phyloP scores from a whole-genome alignment of 148 eudicot species.

The Tetragonia tetragonoides region DNA sequence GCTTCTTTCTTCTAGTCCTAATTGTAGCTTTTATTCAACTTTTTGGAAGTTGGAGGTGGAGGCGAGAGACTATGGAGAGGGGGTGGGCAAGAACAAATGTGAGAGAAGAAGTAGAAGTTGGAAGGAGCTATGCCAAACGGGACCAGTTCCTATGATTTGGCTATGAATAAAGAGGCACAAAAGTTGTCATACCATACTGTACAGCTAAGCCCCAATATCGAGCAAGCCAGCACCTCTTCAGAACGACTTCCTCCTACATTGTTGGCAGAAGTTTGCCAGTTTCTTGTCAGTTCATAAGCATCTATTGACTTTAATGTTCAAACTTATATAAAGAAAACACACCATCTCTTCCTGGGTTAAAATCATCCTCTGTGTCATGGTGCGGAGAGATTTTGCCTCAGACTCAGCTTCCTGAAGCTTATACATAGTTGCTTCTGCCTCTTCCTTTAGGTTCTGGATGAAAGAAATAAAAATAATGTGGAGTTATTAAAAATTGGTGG shows the following conservation, averaged over 20 bases:
- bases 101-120: too few species aligned
- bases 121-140: not conserved
- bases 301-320: not conserved
- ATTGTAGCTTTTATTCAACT: too few species aligned
- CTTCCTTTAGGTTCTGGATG: constrained; percentile 66
- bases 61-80: too few species aligned
- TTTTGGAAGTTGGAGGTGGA: too few species aligned
- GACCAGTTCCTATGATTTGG: not conserved
- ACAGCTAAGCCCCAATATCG: constrained; percentile 97
- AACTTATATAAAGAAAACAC: constrained; percentile 26
- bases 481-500: not conserved
- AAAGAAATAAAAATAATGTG: not conserved
- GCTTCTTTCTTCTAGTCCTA: too few species aligned
- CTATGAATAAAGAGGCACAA: constrained; percentile 6
- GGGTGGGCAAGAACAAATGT: too few species aligned
- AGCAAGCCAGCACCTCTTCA: constrained; percentile 99
- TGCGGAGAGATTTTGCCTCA: constrained; percentile 81
- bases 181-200: constrained; percentile 56
- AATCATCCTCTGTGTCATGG: constrained; percentile 90
- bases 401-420: constrained; percentile 83
- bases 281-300: not conserved
- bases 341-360: constrained; percentile 99
- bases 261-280: constrained; percentile 6
- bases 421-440: constrained; percentile 52
- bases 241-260: constrained; percentile 90